Evolutionary conservation across 768 basidiomycete species (phyloP).

Genomic region (Suillus discolor): DNA sequence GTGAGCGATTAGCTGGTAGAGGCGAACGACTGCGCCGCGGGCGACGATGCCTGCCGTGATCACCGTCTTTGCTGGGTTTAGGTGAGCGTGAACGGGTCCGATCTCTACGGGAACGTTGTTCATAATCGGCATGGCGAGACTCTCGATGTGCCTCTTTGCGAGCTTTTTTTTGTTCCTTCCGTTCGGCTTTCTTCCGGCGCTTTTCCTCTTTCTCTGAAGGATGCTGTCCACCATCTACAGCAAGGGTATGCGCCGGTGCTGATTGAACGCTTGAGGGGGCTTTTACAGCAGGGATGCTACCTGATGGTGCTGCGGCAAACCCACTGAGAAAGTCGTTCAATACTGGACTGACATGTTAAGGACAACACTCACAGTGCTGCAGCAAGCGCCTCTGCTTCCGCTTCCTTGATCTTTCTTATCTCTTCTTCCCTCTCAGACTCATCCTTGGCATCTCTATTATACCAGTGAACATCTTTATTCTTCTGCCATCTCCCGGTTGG

Average conservation of each 20-base stretch:
- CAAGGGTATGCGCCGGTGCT: slow-evolving; percentile 18
- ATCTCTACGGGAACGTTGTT: slow-evolving; percentile 25
- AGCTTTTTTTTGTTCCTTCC: slow-evolving; percentile 62
- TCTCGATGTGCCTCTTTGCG: slow-evolving; percentile 52
- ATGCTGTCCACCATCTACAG: slow-evolving; percentile 34
- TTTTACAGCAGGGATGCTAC: slow-evolving; percentile 22
- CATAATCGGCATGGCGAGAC: slow-evolving; percentile 35
- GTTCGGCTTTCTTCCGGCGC: slow-evolving; percentile 50
- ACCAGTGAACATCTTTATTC: slow-evolving; percentile 97
- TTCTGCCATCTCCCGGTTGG: slow-evolving; percentile 98
- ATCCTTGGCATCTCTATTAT: slow-evolving; percentile 60
- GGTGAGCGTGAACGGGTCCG: slow-evolving; percentile 43
- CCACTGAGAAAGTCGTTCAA: slow-evolving; percentile 48
- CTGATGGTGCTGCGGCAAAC: slow-evolving; percentile 59
- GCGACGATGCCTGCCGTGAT: slow-evolving; percentile 20
- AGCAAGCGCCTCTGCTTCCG: slow-evolving; percentile 86
- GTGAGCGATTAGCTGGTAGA: slow-evolving; percentile 17
- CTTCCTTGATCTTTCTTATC: slow-evolving; percentile 79
- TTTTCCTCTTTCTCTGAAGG: slow-evolving; percentile 51
- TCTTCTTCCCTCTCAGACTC: slow-evolving; percentile 66
- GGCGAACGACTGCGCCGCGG: slow-evolving; percentile 35
- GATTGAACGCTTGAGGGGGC: slow-evolving; percentile 22
- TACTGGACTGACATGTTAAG: background rate
- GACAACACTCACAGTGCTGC: slow-evolving; percentile 66
- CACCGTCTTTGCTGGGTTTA: slow-evolving; percentile 16